phyloP scores from a whole-genome alignment of 345 rosid genomes.

The Pugionium cornutum region DNA sequence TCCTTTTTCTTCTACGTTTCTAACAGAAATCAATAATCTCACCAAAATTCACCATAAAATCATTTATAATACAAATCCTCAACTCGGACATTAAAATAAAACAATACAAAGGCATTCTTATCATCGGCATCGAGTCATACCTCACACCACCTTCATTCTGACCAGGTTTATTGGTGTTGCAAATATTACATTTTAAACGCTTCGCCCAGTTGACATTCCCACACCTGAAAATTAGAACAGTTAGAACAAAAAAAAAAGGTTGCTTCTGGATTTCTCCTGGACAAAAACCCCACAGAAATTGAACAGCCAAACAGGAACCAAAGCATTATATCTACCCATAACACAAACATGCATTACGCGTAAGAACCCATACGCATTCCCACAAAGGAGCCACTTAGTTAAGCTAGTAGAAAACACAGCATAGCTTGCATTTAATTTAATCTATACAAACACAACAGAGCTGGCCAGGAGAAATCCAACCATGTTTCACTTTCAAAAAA shows the following conservation, averaged over 20 bases:
- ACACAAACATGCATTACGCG: background rate
- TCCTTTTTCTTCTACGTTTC: background rate
- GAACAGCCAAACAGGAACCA: background rate
- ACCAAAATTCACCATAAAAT: background rate
- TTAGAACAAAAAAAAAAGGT: background rate
- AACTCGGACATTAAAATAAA: background rate
- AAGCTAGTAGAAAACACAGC: slow-evolving; percentile 10
- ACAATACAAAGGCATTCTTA: slow-evolving; percentile 5
- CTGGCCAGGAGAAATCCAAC: too few relatives aligned
- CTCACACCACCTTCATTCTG: slow-evolving; percentile 95
- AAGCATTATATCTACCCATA: background rate
- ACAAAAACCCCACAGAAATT: background rate
- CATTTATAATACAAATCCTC: background rate
- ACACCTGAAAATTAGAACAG: slow-evolving; percentile 59
- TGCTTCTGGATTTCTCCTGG: background rate
- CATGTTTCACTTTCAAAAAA: background rate
- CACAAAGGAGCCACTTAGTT: background rate
- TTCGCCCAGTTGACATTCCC: slow-evolving; percentile 99
- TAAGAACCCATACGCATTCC: background rate
- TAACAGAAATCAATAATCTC: background rate
- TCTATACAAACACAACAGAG: background rate
- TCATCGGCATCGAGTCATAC: slow-evolving; percentile 39
- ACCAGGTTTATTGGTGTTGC: slow-evolving; percentile 98
- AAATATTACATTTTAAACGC: slow-evolving; percentile 87
- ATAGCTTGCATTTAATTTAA: background rate